Base-by-base conservation (phyloP, 345 rosid species). In the Cardiospermum halicacabum region DNA sequence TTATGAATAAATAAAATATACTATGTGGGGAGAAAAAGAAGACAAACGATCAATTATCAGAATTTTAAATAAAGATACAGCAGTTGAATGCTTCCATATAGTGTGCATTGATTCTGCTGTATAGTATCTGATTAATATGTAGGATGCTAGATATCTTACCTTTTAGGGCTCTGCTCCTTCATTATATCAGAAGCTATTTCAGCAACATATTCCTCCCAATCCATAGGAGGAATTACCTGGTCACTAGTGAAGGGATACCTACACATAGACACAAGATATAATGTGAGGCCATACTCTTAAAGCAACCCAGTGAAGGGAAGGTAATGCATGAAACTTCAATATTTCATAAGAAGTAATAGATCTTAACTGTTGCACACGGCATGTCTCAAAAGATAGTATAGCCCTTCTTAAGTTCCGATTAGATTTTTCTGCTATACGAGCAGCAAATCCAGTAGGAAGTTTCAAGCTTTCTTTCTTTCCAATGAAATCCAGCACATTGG, bases 141-240 rank as follows among this genome's bases (percentile, higher is more conserved):
- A 40, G 13, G 21, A 60, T 36, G 19, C 4, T 32, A 30, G 37
- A 68, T 26, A 57, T 25, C 48, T 32, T 31, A 92, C 96, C 84
- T 85, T 80, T 87, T 92, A 57, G 96, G 98, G 69, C 97, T 94
- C 72, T 94, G 97, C 81, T 94, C 99, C 85, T 76, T 82, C 97
- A 94, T 84, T 68, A 88, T 77, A 68, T 90, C 98, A 3, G 92
- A 81, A 65, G 96, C 85, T 72, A 94, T 79, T 82, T 88, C 92
- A 74, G 83, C 61, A 73, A 91, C 77, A 77, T 85, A 94, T 77
- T 91, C 96, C 78, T 91, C 99, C 97, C 99, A 94, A 58, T 94
- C 97, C 96, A 91, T 86, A 10, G 91, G 85, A 13, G 92, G 85
- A 63, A 94, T 90, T 61, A 64, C 79, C 76, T 91, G 99, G 77